Conservation (phyloP, 306 rosid genomes). For the Dryas octopetala region DNA sequence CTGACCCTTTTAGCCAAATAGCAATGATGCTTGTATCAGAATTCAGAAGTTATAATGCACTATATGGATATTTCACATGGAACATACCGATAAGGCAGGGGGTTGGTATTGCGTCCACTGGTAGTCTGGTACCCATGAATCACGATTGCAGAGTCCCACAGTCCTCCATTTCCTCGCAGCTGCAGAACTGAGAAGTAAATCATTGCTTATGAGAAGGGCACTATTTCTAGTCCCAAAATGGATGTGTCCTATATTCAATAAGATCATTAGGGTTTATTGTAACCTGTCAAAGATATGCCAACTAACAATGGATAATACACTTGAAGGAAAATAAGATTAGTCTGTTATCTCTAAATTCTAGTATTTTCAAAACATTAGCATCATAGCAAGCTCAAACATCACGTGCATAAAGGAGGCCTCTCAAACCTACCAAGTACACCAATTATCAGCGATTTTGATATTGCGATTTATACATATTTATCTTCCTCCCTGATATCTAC, state of each 20-base stretch:
- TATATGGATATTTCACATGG: background rate
- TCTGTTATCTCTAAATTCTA: background rate
- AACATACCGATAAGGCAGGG: background rate
- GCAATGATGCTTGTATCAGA: background rate
- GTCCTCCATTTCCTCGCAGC: background rate
- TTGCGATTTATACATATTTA: no score
- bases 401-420: no score
- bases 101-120: background rate
- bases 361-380: background rate
- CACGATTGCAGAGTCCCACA: background rate
- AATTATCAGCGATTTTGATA: no score
- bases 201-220: constrained; percentile 54
- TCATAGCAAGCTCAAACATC: background rate
- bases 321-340: background rate
- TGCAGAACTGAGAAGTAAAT: no score
- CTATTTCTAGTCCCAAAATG: constrained; percentile 83
- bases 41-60: background rate
- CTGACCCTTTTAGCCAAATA: background rate
- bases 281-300: constrained; percentile 58
- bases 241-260: constrained; percentile 95
- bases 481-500: no score
- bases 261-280: constrained; percentile 92
- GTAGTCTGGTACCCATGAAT: background rate
- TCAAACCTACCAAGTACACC: no score
- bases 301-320: no score